Conservation (phyloP, 2,329 filamentous ascomycete species). For the Alternaria ventricosa region DNA sequence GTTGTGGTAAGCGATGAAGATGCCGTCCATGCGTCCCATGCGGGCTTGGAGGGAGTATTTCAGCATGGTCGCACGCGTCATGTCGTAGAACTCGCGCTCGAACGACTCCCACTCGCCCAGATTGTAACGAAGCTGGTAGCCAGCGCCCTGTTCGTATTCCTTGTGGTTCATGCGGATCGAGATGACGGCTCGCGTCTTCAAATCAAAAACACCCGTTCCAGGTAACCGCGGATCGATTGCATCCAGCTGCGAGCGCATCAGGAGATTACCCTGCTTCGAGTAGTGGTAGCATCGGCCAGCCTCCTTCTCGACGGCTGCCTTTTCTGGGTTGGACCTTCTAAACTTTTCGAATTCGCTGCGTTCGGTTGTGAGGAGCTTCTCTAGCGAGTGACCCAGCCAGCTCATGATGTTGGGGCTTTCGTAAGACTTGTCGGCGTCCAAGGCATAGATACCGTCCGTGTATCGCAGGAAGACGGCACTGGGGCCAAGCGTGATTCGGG, state of each 20-base stretch:
- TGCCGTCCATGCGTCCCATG: conserved; percentile 98
- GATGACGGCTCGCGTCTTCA: conserved; percentile 93
- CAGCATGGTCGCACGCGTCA: conserved; percentile 91
- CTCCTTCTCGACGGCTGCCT: conserved; percentile 73
- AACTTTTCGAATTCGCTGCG: conserved; percentile 88
- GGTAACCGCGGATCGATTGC: conserved; percentile 85
- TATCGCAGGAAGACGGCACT: conserved; percentile 79
- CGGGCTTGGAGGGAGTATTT: conserved; percentile 97
- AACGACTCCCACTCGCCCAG: conserved; percentile 87
- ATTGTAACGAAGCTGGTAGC: conserved; percentile 82
- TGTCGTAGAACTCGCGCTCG: conserved; percentile 95
- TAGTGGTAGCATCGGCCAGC: conserved; percentile 73
- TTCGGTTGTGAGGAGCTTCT: conserved; percentile 87
- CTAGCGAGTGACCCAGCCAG: conserved; percentile 94
- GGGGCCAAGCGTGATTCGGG: conserved; percentile 73
- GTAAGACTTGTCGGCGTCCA: conserved; percentile 94
- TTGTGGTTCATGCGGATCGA: conserved; percentile 86
- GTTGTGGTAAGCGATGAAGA: conserved; percentile 97
- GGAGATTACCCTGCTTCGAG: conserved; percentile 81
- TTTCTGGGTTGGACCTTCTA: conserved; percentile 61
- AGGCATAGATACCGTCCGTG: conserved; percentile 86
- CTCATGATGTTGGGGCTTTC: conserved; percentile 85
- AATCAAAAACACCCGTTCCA: conserved; percentile 91
- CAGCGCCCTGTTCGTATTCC: conserved; percentile 75
- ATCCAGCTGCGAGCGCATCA: conserved; percentile 95